Evolutionary conservation across 495 filamentous ascomycete genomes (phyloP), one percentile per base, ranked within the genome.

Genomic region (Daldinia concentrica): DNA sequence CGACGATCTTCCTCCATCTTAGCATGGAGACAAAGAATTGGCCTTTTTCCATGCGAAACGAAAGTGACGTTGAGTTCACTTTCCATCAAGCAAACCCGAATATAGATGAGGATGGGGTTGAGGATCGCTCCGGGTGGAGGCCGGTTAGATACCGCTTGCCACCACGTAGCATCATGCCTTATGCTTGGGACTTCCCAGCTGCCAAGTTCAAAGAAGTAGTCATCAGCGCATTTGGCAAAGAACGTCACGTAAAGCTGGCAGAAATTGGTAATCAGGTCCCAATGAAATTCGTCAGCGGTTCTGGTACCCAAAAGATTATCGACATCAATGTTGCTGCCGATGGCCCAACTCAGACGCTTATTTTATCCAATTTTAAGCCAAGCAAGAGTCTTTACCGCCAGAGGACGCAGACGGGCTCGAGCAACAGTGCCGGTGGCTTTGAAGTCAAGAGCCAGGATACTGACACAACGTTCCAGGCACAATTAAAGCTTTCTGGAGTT

Each of bases 1-100:
- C 93, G 5, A 98, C 94, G 41, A 90, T 99, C 15, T 99, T 98
- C 84, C 77, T 98, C 36, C 93, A 98, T 73, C 84, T 98, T 58
- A 95, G 89, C 74, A 82, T 94, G 68, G 95, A 99, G 81, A 91
- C 86, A 36, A 95, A 94, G 76, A 91, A 96, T 74, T 99, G 95
- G 95, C 95, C 95, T 4, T 99, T 95, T 82, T 97, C 94, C 5
- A 97, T 99, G 89, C 90, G 95, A 45, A 99, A 99, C 77, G 95
- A 98, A 78, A 97, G 93, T 76, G 93, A 97, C 71, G 90, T 90
- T 70, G 95, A 98, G 75, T 98, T 97, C 79, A 92, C 92, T 52
- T 98, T 98, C 83, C 94, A 89, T 80, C 95, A 99, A 79, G 89
- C 91, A 12, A 89, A 89, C 69, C 86, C 86, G 22, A 87, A 84